Conservation (phyloP, 257 asterid species). For the Salvia hispanica region DNA sequence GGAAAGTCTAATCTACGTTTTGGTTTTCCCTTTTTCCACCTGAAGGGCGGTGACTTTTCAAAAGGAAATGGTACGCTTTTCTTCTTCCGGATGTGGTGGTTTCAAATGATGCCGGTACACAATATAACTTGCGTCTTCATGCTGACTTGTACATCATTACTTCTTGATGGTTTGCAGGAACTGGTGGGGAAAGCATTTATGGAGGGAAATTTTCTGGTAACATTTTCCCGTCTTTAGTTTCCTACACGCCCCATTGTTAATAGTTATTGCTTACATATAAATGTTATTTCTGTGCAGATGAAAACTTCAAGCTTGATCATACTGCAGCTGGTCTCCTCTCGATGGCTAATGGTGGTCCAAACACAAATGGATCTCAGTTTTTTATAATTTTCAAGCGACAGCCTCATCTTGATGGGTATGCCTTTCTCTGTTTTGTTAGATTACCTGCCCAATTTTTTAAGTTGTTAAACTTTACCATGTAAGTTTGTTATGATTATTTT, state of each 20-base stretch:
- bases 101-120: slow-evolving; percentile 60
- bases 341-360: slow-evolving; percentile 97
- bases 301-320: slow-evolving; percentile 81
- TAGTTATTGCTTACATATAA: slow-evolving; percentile 17
- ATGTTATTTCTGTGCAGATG: slow-evolving; percentile 56
- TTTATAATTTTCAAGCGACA: slow-evolving; percentile 82
- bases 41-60: slow-evolving; percentile 97
- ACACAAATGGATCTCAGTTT: slow-evolving; percentile 98
- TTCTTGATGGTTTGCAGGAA: slow-evolving; percentile 97
- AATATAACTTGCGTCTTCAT: slow-evolving; percentile 60
- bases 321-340: slow-evolving; percentile 79
- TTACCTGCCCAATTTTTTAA: neutral
- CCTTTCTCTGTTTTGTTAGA: slow-evolving; percentile 26
- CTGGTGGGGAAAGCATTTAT: slow-evolving; percentile 98
- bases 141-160: slow-evolving; percentile 72
- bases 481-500: slow-evolving; percentile 23
- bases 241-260: slow-evolving; percentile 24
- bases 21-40: slow-evolving; percentile 28
- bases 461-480: slow-evolving; percentile 9
- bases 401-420: slow-evolving; percentile 97
- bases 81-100: slow-evolving; percentile 64
- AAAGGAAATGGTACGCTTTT: slow-evolving; percentile 92
- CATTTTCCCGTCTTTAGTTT: slow-evolving; percentile 27
- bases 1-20: slow-evolving; percentile 29
- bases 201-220: slow-evolving; percentile 96